These are phyloP conservation scores for Entomortierella chlamydospora DNA, from an alignment of 192 early-diverging fungal genomes.

Conservation along the genomic window DNA sequence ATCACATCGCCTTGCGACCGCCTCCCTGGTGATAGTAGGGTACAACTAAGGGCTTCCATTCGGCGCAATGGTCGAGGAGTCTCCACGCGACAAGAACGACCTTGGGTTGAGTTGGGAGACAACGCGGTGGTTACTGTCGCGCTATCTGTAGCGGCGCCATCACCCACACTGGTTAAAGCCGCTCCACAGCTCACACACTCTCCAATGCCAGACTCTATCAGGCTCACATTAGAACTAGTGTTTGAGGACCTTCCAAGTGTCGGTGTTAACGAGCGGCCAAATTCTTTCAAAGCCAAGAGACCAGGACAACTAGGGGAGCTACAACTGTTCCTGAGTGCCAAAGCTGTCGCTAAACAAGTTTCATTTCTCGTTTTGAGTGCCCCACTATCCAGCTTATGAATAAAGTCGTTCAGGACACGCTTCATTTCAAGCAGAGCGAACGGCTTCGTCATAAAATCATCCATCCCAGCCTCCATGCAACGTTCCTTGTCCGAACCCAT, in stretches of 20 bases:
- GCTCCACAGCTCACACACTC: constrained; percentile 21
- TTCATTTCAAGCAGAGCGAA: constrained; percentile 65
- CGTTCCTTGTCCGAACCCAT: constrained; percentile 62
- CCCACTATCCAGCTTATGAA: constrained; percentile 10
- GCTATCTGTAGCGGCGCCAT: neutral
- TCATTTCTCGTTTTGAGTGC: constrained; percentile 29
- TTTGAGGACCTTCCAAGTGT: constrained; percentile 17
- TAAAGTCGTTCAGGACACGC: constrained; percentile 34
- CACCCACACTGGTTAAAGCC: neutral
- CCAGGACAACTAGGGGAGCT: constrained; percentile 20
- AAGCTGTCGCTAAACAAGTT: constrained; percentile 20
- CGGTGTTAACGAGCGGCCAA: constrained; percentile 8
- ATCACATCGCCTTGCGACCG: constrained; percentile 30
- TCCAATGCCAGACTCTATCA: neutral
- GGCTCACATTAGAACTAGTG: constrained; percentile 16
- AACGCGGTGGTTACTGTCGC: neutral
- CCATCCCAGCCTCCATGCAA: constrained; percentile 68
- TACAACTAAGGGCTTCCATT: constrained; percentile 23
- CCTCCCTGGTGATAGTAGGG: constrained; percentile 17
- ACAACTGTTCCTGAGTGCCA: constrained; percentile 26
- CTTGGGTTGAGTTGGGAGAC: neutral
- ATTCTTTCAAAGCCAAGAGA: neutral
- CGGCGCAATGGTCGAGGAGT: constrained; percentile 27
- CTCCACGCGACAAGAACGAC: constrained; percentile 25
- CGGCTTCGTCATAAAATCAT: constrained; percentile 67